Evolutionary conservation across 495 filamentous ascomycete genomes (phyloP), one percentile per base, ranked within the genome.

Genomic region (Daldinia grandis): DNA sequence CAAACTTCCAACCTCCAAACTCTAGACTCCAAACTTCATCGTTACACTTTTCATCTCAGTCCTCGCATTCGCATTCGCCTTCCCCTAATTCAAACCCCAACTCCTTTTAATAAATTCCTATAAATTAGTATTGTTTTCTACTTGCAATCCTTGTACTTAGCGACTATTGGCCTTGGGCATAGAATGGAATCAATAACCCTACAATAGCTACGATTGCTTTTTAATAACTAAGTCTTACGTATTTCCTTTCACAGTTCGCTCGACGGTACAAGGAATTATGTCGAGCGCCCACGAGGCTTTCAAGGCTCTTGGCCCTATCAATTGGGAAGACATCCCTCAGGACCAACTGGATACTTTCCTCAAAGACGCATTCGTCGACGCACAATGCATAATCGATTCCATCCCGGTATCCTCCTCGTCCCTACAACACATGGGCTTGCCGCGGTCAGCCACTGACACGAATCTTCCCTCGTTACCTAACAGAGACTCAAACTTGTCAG

Each of bases 371-470:
- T 91, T 95, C 77, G 74, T 75, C 50, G 78, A 91, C 73, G 88
- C 89, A 21, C 88, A 91, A 49, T 79, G 90, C 37, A 85, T 97
- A 62, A 81, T 92, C 74, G 90, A 94, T 73, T 95, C 93, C 8
- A 86, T 97, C 15, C 91, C 91, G 4, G 64, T 76, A 5, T 77
- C 64, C 25, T 66, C 73, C 14, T 25, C 62, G 33, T 60, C 66
- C n/a, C 51, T 65, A 17, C 72, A 62, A 44, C 62, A 70, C 58
- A 72, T 25, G 62, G 79, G 66, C 76, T 78, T 62, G 15, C 55
- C 49, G 4, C 70, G 75, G 5, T 66, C 71, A 8, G 73, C 79
- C 21, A 81, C 79, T 42, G 79, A 79, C 31, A 76, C 78, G 5
- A 72, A 76, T 64, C 67, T 78, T 24, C 44, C 53, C 30, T 56